Percentiles rank a stretch among this genome's conserved stretches.
phyloP scores from a whole-genome alignment of 2,329 filamentous ascomycete genomes.

The Trematosphaeria pertusa region DNA sequence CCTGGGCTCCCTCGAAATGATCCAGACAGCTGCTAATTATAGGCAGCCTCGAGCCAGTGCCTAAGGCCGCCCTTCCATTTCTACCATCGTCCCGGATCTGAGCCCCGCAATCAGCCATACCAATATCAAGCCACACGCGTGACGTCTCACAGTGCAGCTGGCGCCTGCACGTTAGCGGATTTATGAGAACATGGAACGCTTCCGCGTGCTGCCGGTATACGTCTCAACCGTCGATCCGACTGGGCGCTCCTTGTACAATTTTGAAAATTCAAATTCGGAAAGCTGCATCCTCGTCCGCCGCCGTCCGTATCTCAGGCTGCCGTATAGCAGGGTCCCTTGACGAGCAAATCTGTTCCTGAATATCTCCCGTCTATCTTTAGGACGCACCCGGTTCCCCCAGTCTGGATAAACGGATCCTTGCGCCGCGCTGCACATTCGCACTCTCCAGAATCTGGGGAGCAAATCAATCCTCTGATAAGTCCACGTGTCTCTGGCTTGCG shows the following conservation, averaged over 20 bases:
- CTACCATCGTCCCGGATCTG: constrained; percentile 3
- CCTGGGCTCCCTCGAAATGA: no score
- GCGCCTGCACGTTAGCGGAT: no score
- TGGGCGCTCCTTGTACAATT: no score
- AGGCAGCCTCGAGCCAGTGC: constrained; percentile 1
- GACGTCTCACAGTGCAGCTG: constrained; percentile 11
- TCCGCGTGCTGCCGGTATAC: constrained; percentile 5
- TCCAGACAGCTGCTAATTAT: constrained; percentile 6
- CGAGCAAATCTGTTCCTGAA: no score
- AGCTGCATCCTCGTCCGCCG: no score
- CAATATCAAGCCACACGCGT: constrained; percentile 21
- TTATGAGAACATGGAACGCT: constrained; percentile 1
- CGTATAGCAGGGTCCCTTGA: no score
- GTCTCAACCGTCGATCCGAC: no score
- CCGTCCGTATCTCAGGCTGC: no score
- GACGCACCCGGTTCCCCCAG: no score
- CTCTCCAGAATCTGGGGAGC: constrained; percentile 3
- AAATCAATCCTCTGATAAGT: constrained; percentile 1
- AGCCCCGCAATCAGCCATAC: constrained; percentile 8
- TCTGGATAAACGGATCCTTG: constrained; percentile 2
- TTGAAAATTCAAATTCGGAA: no score
- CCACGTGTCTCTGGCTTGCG: constrained; percentile 9
- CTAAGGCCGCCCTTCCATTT: constrained; percentile 3
- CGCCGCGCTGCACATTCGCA: neutral
- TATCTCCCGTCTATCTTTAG: no score